Evolutionary conservation across 1,284 basidiomycete genomes (phyloP).

Genomic region (Clitocybe nebularis): DNA sequence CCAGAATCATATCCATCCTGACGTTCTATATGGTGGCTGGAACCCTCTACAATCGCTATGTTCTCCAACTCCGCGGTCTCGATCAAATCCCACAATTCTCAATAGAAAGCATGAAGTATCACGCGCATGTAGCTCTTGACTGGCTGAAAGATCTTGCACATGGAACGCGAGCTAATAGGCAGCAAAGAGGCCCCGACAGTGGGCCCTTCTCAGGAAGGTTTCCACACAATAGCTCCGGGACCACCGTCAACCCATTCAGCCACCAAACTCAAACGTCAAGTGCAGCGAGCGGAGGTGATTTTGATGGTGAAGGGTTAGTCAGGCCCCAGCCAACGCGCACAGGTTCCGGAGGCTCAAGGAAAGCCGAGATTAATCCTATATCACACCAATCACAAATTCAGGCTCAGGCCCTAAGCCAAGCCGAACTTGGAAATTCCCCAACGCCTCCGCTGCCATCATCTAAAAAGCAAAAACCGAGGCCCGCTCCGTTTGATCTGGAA

Average conservation of each 20-base stretch:
- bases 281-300: conserved; percentile 16
- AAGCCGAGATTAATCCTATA: conserved; percentile 33
- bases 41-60: conserved; percentile 65
- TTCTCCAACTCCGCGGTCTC: conserved; percentile 56
- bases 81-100: conserved; percentile 70
- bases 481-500: conserved; percentile 14
- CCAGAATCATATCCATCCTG: conserved; percentile 50
- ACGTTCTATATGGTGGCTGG: conserved; percentile 57
- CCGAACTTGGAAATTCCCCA: conserved; percentile 1
- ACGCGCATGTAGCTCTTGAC: conserved; percentile 36
- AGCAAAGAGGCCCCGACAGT: conserved; percentile 7
- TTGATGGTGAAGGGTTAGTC: conserved; percentile 22
- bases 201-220: conserved; percentile 3
- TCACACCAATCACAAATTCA: conserved; percentile 35
- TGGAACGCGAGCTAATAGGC: conserved; percentile 13
- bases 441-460: conserved; percentile 3
- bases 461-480: conserved; percentile 13
- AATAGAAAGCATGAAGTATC: conserved; percentile 43
- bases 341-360: conserved; percentile 16
- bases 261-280: conserved; percentile 35
- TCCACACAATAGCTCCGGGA: conserved; percentile 6
- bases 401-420: not conserved
- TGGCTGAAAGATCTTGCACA: conserved; percentile 35
- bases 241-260: conserved; percentile 33
- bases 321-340: conserved; percentile 21